Base-by-base conservation (phyloP, 148 eudicot genomes). In the Arbutus unedo region DNA sequence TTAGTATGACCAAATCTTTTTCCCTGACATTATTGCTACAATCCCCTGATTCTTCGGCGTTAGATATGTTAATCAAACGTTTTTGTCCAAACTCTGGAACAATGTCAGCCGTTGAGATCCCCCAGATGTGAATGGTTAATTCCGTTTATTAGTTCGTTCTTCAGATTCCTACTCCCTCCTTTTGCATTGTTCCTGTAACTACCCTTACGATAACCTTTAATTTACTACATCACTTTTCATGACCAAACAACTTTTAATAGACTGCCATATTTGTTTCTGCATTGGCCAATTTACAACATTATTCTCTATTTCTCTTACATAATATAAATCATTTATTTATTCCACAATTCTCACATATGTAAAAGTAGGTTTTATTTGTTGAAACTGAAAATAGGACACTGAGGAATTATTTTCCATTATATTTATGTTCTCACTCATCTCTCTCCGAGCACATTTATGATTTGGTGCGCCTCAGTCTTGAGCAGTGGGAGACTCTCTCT, bases 71-170 rank as follows among this genome's bases (percentile, higher is more conserved):
- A 51, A 18, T n/a, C 55, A 0, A 14, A 3, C 44, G 54, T 38
- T 62, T 51, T 66, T n/a, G 44, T 49, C 8, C 79, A 1, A 72
- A 21, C 67, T 55, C 18, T 49, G 4, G n/a, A 73, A 77, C 55
- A 54, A 75, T 74, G 31, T 23, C 57, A 70, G 45, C 81, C 81
- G 81, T 82, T 66, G 53, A 48, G 71, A 74, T 57, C 74, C 74
- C 48, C 2, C 31, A 82, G 82, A 87, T 80, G 84, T 81, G 68
- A 6, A 21, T 81, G 76, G 86, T 79, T 73, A n/a, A 81, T 79
- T 75, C 89, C 81, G 77, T 87, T 85, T 66, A 45, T 38, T 57
- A 41, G 6, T 41, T 25, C 60, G 4, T 19, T 53, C 83, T 72
- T 51, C 21, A 84, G 82, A 83, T 82, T 83, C 85, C 56, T 67